Evolutionary conservation across 352 stramenopile species (phyloP).

Genomic region (Phytophthora litchii): DNA sequence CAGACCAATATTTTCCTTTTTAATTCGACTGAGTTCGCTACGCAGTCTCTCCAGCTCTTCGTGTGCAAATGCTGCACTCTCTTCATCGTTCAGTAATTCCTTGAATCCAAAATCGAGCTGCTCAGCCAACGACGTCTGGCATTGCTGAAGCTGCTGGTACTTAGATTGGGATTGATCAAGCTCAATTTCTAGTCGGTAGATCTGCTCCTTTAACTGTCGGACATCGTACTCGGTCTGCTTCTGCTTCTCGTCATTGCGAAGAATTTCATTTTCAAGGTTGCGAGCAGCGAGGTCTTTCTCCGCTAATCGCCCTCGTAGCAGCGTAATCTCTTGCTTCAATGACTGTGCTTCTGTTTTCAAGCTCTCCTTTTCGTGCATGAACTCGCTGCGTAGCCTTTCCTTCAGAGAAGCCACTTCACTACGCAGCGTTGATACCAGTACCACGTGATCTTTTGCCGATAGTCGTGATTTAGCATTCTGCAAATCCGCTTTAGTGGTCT

Average conservation of each 20-base stretch:
- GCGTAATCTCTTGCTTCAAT: conserved; percentile 49
- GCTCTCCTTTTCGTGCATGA: conserved; percentile 63
- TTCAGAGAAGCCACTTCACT: conserved; percentile 66
- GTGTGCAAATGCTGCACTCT: conserved; percentile 48
- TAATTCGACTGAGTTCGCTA: conserved; percentile 44
- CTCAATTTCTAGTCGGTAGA: conserved; percentile 45
- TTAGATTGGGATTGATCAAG: conserved; percentile 43
- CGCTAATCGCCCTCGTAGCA: conserved; percentile 38
- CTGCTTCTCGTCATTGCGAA: conserved; percentile 45
- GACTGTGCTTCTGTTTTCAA: conserved; percentile 44
- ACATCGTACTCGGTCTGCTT: conserved; percentile 46
- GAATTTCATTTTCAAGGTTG: conserved; percentile 52
- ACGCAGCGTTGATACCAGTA: conserved; percentile 67
- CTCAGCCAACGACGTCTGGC: conserved; percentile 51
- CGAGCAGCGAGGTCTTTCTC: conserved; percentile 56
- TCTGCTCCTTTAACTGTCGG: conserved; percentile 46
- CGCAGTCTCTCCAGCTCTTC: conserved; percentile 55
- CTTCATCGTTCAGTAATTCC: conserved; percentile 68
- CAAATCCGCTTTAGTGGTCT: conserved; percentile 36
- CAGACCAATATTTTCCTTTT: conserved; percentile 38
- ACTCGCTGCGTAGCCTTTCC: conserved; percentile 61
- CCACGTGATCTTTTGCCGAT: conserved; percentile 50
- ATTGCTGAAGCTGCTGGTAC: conserved; percentile 67
- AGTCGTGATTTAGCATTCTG: conserved; percentile 45
- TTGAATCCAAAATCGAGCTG: conserved; percentile 77